Conservation (phyloP, 306 rosid genomes). For the Ormosia emarginata region DNA sequence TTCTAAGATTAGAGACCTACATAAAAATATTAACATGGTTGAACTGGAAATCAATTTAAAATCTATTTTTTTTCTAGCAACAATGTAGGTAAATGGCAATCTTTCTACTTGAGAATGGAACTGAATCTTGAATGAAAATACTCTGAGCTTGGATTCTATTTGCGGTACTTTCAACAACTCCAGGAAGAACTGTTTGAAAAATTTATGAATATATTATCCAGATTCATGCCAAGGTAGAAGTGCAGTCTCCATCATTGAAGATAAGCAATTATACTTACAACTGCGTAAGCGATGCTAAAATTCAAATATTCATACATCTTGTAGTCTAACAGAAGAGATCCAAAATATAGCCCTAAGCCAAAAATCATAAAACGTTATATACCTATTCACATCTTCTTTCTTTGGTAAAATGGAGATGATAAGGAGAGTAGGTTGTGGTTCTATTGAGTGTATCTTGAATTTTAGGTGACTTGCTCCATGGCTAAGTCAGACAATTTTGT, state of each 20-base stretch:
- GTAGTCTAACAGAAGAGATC: neutral
- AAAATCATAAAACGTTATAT: slow-evolving; percentile 11
- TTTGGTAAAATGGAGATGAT: too few species aligned
- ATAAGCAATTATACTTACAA: neutral
- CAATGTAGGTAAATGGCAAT: neutral
- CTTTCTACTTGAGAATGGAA: too few species aligned
- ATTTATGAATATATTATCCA: slow-evolving; percentile 10
- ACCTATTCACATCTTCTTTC: slow-evolving; percentile 99
- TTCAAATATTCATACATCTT: slow-evolving; percentile 1
- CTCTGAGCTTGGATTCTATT: slow-evolving; percentile 83
- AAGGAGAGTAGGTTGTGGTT: too few species aligned
- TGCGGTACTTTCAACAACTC: slow-evolving; percentile 82
- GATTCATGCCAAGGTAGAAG: slow-evolving; percentile 5
- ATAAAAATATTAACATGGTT: slow-evolving; percentile 25
- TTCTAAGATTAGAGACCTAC: slow-evolving; percentile 81
- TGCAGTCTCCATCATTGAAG: slow-evolving; percentile 17
- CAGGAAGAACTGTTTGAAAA: slow-evolving; percentile 63
- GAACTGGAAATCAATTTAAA: slow-evolving; percentile 19
- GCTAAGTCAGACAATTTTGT: too few species aligned
- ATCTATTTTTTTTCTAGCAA: neutral
- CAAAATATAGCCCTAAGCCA: neutral
- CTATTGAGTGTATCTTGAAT: too few species aligned
- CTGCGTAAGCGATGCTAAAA: neutral
- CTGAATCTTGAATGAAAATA: too few species aligned
- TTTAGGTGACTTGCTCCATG: too few species aligned